Conservation (phyloP, 495 filamentous ascomycete genomes). For the Acidomyces sp. region DNA sequence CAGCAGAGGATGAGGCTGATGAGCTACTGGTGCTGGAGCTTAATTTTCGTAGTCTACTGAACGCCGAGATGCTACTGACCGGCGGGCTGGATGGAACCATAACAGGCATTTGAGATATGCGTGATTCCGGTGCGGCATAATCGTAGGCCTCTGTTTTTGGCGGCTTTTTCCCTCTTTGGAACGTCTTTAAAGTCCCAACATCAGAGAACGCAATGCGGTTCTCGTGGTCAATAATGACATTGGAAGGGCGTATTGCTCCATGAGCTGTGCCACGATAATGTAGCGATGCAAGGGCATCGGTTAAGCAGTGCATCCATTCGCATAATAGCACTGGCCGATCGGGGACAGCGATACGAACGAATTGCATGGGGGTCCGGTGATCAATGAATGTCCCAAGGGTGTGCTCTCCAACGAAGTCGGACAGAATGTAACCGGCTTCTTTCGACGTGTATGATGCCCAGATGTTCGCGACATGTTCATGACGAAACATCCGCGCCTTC, state of each 20-base stretch:
- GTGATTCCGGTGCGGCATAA: conserved; percentile 66
- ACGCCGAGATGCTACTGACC: conserved; percentile 6
- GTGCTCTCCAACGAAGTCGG: conserved; percentile 59
- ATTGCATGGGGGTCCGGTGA: conserved; percentile 33
- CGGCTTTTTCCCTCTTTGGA: conserved; percentile 37
- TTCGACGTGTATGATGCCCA: conserved; percentile 69
- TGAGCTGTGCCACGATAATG: conserved; percentile 63
- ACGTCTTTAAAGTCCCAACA: conserved; percentile 48
- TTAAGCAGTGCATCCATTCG: conserved; percentile 80
- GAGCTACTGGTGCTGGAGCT: conserved; percentile 15
- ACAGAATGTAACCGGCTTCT: conserved; percentile 59
- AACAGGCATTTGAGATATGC: conserved; percentile 6
- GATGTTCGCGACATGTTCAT: conserved; percentile 69
- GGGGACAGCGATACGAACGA: conserved; percentile 61
- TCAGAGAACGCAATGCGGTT: conserved; percentile 65
- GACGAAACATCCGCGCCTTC: conserved; percentile 48
- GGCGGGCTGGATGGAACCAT: conserved; percentile 14
- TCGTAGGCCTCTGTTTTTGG: conserved; percentile 74
- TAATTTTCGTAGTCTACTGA: conserved; percentile 16
- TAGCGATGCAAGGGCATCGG: conserved; percentile 61
- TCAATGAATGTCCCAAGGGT: conserved; percentile 68
- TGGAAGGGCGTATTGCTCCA: conserved; percentile 71
- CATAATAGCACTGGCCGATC: conserved; percentile 56
- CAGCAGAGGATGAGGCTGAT: conserved; percentile 9
- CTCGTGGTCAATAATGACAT: conserved; percentile 57